Base-by-base conservation (phyloP, 306 rosid species). In the Malus sieversii region DNA sequence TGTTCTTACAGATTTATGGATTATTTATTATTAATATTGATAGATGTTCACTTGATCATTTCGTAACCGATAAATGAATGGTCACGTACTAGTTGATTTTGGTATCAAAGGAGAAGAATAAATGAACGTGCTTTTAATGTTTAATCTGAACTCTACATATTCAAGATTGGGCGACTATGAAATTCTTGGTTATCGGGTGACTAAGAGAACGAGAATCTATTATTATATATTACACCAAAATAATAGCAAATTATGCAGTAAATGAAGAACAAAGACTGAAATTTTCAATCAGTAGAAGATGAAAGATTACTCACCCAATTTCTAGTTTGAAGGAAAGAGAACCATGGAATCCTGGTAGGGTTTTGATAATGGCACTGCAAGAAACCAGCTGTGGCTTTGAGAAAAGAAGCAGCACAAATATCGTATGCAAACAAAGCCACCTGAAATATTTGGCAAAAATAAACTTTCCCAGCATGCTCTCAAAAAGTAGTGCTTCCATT, bases 271-370 rank as follows among this genome's bases (percentile, higher is more conserved):
- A 16, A 52, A 52, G 57, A 52, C 16, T 7, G 42, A 38, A 38
- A 38, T 38, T 38, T 38, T 38, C 42, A 38, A 52, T 14, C 57
- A 52, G 57, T 4, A 52, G 57, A 8, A 2, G 57, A 14, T 52
- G 57, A 52, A 52, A 52, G 57, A 40, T 27, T 23, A 65, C 75
- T 68, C 27, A 77, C 79, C 85, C 82, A 61, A 79, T 73, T 77
- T 77, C 68, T 46, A 82, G 78, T 52, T 67, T 68, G 81, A 77
- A 82, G 30, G 81, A 79, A 8, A 77, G 82, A 6, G 75, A 10
- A 59, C 85, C 79, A 58, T 55, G 60, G 77, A 72, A 82, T 60
- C 85, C 85, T 13, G 79, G 82, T 57, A 68, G 60, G 33, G 75
- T 35, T 35, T 35, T 35, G 40, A 35, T 35, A 35, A 35, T 58